Percentiles rank a stretch among this genome's conserved stretches.
Conservation (phyloP, 129 eudicot species). For the Pittosporum tobira region DNA sequence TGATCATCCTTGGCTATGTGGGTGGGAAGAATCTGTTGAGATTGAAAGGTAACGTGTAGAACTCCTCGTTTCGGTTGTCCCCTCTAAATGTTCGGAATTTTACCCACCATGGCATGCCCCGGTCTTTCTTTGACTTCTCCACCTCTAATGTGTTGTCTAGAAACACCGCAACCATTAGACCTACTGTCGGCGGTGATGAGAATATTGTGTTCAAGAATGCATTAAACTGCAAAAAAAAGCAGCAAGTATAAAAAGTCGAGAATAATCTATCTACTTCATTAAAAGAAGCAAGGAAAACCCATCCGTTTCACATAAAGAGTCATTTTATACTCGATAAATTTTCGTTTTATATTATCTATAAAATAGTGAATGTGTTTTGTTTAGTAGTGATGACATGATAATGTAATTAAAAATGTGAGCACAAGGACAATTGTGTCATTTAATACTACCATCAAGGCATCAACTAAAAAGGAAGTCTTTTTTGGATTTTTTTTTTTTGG, state of each 20-base stretch:
- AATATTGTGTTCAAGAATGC: constrained; percentile 11
- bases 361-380: too few species aligned
- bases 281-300: neutral
- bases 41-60: constrained; percentile 61
- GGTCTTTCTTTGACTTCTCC: constrained; percentile 51
- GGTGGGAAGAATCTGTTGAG: constrained; percentile 67
- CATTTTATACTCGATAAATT: too few species aligned
- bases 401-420: too few species aligned
- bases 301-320: too few species aligned
- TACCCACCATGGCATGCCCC: constrained; percentile 85
- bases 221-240: constrained; percentile 31
- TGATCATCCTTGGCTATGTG: constrained; percentile 22
- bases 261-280: neutral
- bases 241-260: neutral
- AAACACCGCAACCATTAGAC: constrained; percentile 43
- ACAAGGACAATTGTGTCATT: too few species aligned
- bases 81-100: constrained; percentile 64
- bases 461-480: too few species aligned
- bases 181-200: constrained; percentile 48
- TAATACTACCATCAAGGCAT: too few species aligned
- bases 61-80: constrained; percentile 58
- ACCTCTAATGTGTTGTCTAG: constrained; percentile 65
- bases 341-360: too few species aligned
- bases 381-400: too few species aligned
- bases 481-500: too few species aligned